Base-by-base conservation (phyloP, 305 asterid genomes). In the Ilex paraguariensis region DNA sequence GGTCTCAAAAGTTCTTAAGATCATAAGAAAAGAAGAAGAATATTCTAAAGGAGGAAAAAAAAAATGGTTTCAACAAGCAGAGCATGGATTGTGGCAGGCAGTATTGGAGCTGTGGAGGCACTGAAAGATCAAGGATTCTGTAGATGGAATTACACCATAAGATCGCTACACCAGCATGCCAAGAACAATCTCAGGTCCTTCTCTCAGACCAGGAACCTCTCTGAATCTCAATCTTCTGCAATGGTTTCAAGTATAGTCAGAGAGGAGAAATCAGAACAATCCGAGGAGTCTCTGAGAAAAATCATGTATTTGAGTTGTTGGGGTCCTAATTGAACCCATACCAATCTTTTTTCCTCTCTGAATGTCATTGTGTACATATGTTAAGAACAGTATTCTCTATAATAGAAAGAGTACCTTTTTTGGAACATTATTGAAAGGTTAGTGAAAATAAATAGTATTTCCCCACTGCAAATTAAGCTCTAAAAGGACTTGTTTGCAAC, bases 51-150 rank as follows among this genome's bases (percentile, higher is more conserved):
- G 28, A 21, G 28, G 28, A 21, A 21, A 21, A 21, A 17, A 21
- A 21, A 21, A 21, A n/a, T 21, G 28, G 28, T 21, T 21, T 21
- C 28, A 21, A 21, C 28, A 21, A 21, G 28, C 28, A 1, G 65
- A 6, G 62, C 65, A 10, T 69, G 70, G 70, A 31, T 59, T 17
- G 39, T 61, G 51, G 75, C 66, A 59, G 7, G 15, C 0, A 63
- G 62, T 51, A 0, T 70, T 3, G 75, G 66, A 3, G 70, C 64
- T 1, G 75, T 70, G 30, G 75, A 70, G 48, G 70, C 70, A 8
- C 59, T 64, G 4, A 52, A 66, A 59, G 69, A 54, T 49, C 73
- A 70, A 30, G 79, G 79, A 48, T 13, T 74, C 6, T 70, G 75
- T 17, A 62, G 76, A 17, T 74, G 79, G 76, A 70, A 70, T 10